Evolutionary conservation across 345 rosid species (phyloP).

Genomic region (Eucalyptus decipiens): DNA sequence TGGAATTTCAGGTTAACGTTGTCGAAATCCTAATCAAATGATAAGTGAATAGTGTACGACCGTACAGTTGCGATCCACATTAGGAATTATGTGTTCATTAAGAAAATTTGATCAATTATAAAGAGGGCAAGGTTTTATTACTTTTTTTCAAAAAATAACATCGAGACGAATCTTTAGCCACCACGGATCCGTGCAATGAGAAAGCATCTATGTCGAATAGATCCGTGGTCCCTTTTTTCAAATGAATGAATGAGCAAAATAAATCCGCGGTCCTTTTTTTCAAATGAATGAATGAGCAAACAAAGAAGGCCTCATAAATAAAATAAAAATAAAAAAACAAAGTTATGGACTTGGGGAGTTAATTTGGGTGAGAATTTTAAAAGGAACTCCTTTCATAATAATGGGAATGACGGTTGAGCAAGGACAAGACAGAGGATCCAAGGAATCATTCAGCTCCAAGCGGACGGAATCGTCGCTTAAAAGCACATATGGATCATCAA

Average conservation of each 20-base stretch:
- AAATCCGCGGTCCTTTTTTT: background rate
- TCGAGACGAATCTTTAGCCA: background rate
- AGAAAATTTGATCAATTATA: background rate
- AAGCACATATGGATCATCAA: background rate
- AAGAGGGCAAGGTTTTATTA: background rate
- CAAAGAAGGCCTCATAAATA: background rate
- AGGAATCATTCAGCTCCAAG: background rate
- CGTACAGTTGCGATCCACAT: accelerated
- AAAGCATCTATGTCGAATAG: background rate
- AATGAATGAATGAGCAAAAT: background rate
- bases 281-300: background rate
- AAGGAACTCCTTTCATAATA: background rate
- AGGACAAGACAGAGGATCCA: background rate
- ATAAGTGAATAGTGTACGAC: background rate
- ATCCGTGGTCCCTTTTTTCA: background rate
- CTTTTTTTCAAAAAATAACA: background rate
- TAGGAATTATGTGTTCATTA: accelerated
- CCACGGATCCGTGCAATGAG: background rate
- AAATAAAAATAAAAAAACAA: background rate
- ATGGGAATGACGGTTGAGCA: background rate
- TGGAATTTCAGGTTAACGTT: background rate
- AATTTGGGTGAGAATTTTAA: background rate
- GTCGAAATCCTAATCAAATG: background rate
- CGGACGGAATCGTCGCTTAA: background rate
- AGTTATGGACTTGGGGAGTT: background rate